Evolutionary conservation across 2,329 filamentous ascomycete genomes (phyloP).

Genomic region (Colletotrichum orchidophilum): DNA sequence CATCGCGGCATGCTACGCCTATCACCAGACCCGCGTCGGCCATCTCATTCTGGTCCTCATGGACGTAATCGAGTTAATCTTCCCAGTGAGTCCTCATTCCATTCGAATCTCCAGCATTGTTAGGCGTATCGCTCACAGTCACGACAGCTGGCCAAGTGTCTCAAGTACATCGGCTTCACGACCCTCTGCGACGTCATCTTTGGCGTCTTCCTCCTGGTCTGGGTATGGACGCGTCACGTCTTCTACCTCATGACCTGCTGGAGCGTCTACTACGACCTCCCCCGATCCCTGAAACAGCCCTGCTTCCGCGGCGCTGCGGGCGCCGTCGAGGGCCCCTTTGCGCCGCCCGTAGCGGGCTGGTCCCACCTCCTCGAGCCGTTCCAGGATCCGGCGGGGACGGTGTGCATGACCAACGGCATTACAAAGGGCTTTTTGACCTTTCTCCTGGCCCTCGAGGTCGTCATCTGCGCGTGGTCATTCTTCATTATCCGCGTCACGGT

Average conservation of each 20-base stretch:
- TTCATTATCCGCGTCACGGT: not conserved
- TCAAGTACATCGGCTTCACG: not conserved
- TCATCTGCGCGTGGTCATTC: slow-evolving; percentile 9
- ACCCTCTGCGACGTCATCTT: slow-evolving; percentile 9
- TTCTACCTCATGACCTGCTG: slow-evolving; percentile 6
- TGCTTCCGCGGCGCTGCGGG: not conserved
- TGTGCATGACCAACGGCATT: not conserved
- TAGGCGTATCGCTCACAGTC: not conserved
- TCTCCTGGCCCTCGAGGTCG: slow-evolving; percentile 1
- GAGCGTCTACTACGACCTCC: slow-evolving; percentile 7
- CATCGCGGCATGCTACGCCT: slow-evolving; percentile 4
- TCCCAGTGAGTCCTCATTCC: not conserved
- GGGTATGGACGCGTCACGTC: slow-evolving; percentile 6
- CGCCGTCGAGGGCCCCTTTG: not conserved
- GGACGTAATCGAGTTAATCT: slow-evolving; percentile 12
- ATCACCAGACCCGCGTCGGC: slow-evolving; percentile 4
- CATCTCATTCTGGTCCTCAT: slow-evolving; percentile 3
- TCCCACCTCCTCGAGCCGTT: slow-evolving; percentile 3
- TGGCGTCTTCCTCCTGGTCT: slow-evolving; percentile 2
- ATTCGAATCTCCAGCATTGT: too few species aligned
- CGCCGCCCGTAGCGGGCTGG: not conserved
- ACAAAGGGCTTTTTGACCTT: not conserved
- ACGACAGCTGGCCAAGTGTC: not conserved
- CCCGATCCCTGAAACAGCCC: not conserved
- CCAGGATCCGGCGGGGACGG: not conserved